A percentile compares a stretch with the other conserved stretches of the same genome.
Evolutionary conservation across 148 eudicot species (phyloP).

Genomic region (Vaccinium macrocarpon): DNA sequence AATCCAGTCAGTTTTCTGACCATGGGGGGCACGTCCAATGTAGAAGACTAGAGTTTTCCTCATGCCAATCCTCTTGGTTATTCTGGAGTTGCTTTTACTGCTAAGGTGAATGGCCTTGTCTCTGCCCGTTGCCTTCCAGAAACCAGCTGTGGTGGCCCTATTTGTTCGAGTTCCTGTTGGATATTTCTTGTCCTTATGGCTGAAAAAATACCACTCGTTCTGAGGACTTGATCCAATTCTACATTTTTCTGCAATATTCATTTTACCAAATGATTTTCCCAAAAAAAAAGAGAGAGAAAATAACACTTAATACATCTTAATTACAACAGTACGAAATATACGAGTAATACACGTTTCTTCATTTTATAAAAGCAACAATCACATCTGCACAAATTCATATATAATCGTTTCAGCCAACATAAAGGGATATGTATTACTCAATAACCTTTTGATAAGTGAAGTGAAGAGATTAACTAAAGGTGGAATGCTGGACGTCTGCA

Average conservation of each 20-base stretch:
- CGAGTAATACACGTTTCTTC: neutral
- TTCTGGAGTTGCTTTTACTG: slow-evolving; percentile 16
- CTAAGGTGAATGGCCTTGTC: slow-evolving; percentile 77
- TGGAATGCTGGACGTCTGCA: neutral
- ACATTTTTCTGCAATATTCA: slow-evolving; percentile 60
- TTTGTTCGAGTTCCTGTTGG: slow-evolving; percentile 92
- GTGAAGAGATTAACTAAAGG: neutral
- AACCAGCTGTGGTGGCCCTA: slow-evolving; percentile 82
- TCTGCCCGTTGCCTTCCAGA: slow-evolving; percentile 96
- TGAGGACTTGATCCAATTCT: slow-evolving; percentile 86
- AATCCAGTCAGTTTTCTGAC: slow-evolving; percentile 91
- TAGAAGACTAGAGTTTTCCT: slow-evolving; percentile 88
- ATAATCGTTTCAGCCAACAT: neutral
- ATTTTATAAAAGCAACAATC: neutral
- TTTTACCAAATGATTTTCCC: neutral
- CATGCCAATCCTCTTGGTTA: slow-evolving; percentile 70
- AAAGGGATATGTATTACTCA: neutral
- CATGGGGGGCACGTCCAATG: slow-evolving; percentile 95
- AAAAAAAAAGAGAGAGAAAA: neutral
- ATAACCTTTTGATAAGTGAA: neutral
- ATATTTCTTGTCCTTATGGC: slow-evolving; percentile 95
- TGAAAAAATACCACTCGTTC: slow-evolving; percentile 90
- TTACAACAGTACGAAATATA: neutral
- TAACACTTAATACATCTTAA: neutral
- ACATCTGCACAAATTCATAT: neutral